Base-by-base conservation (phyloP, 1,284 basidiomycete genomes). In the Leccinum angustisporum region DNA sequence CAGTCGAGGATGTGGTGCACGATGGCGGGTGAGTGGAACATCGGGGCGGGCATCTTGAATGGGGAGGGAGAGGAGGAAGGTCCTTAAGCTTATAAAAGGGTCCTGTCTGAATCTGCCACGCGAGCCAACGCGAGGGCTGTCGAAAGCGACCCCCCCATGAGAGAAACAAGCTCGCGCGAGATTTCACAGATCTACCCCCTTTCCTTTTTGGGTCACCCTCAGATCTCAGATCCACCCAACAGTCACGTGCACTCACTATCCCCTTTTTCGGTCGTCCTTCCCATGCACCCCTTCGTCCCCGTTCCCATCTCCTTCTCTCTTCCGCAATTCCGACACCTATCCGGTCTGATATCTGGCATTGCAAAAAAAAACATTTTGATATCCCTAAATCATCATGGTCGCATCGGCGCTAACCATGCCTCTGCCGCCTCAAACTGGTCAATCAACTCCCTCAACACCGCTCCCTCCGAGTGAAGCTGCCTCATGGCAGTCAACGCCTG, bases 341-440 rank as follows among this genome's bases (percentile, higher is more conserved):
- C 64, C 56, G 33, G 34, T 18, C 30, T 31, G 25, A 25, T 36
- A 55, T 18, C n/a, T 54, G 53, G 43, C 43, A 48, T 48, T 48
- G 43, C 43, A 48, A 43, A 48, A 46, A 48, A 18, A 21, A 46
- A 18, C 48, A 51, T 51, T 51, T 51, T 51, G 43, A 21, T 51
- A 54, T 33, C n/a, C n/a, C 31, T 21, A 54, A 54, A 36, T 60
- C 65, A 62, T 30, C 80, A 94, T 66, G 92, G 92, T 69, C 93
- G 80, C 92, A 95, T 95, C 61, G 94, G 95, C 69, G 84, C 86
- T 70, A 98, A 80, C 95, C 95, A 98, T 63, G 85, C 85, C 77
- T 98, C 92, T 16, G 97, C 97, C 61, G 87, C 87, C 80, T 97
- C 94, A 77, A 99, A 99, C 80, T 97, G 92, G 77, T 92, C 88